phyloP scores from a whole-genome alignment of 345 rosid genomes.

The Rhodamnia argentea region DNA sequence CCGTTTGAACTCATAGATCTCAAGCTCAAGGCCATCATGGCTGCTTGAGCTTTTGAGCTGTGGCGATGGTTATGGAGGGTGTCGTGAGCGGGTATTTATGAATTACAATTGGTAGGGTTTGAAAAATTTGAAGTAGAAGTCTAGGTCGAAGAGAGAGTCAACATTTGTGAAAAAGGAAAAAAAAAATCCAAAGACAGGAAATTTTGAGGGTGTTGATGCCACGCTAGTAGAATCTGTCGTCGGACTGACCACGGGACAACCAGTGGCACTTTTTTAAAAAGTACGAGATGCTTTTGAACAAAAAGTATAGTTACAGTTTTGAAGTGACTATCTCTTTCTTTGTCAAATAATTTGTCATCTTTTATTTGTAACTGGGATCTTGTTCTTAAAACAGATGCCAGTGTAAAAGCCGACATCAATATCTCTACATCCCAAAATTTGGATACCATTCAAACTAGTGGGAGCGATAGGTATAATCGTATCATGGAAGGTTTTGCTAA shows the following conservation, averaged over 20 bases:
- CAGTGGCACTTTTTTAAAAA: neutral
- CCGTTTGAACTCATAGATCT: too few relatives aligned
- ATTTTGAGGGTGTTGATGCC: neutral
- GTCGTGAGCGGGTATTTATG: neutral
- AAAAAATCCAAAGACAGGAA: neutral
- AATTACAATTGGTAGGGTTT: neutral
- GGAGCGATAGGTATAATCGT: slow-evolving; percentile 32
- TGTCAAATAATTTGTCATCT: neutral
- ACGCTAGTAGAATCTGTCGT: neutral
- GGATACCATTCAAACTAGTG: slow-evolving; percentile 11
- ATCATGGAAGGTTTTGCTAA: slow-evolving; percentile 60
- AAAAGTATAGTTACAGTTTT: neutral
- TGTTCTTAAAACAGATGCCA: neutral
- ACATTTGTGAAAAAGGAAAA: neutral
- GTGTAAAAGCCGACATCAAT: neutral
- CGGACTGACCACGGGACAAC: neutral
- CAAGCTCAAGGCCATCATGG: neutral
- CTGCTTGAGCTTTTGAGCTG: neutral
- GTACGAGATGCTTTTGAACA: neutral
- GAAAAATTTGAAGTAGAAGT: neutral
- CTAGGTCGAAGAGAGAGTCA: neutral
- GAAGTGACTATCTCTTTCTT: neutral
- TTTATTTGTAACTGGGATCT: neutral
- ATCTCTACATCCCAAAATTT: neutral
- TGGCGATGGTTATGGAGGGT: neutral